These are phyloP conservation scores for Saturnispora quitensis DNA, from an alignment of 805 yeast genomes.

Conservation along the genomic window DNA sequence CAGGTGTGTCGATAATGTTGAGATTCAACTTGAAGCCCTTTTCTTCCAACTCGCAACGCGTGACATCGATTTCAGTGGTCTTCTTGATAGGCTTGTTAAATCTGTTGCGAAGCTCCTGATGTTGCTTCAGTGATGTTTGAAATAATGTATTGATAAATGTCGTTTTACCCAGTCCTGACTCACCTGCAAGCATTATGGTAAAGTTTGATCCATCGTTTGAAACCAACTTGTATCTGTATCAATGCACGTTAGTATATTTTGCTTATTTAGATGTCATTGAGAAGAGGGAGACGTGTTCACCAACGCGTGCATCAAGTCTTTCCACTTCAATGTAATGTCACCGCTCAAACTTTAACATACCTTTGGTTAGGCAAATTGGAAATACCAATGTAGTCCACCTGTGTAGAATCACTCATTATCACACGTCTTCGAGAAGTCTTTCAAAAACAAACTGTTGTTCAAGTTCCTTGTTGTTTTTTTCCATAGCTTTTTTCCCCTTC, in stretches of 20 bases:
- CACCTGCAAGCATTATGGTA: constrained; percentile 84
- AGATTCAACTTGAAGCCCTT: constrained; percentile 69
- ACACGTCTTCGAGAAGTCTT: neutral
- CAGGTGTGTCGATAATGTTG: constrained; percentile 86
- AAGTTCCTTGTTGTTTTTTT: neutral
- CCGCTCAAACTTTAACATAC: constrained; percentile 28
- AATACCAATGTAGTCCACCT: constrained; percentile 53
- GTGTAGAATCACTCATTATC: constrained; percentile 20
- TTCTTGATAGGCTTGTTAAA: constrained; percentile 52
- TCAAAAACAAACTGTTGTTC: neutral
- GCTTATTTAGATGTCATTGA: neutral
- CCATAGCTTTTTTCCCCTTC: neutral
- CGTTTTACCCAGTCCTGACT: constrained; percentile 87
- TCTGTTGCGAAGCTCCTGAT: constrained; percentile 45
- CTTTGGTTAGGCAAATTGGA: constrained; percentile 69
- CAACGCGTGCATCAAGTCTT: neutral
- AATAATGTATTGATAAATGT: constrained; percentile 82
- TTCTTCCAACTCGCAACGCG: constrained; percentile 76
- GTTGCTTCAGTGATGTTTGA: constrained; percentile 60
- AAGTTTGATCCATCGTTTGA: constrained; percentile 68
- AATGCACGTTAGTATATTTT: constrained; percentile 4
- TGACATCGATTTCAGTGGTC: constrained; percentile 72
- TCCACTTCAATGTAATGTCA: neutral
- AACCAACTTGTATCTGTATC: constrained; percentile 55
- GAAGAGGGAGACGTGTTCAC: neutral